Evolutionary conservation across 2,329 filamentous ascomycete genomes (phyloP).

Genomic region (Pseudonectria foliicola): DNA sequence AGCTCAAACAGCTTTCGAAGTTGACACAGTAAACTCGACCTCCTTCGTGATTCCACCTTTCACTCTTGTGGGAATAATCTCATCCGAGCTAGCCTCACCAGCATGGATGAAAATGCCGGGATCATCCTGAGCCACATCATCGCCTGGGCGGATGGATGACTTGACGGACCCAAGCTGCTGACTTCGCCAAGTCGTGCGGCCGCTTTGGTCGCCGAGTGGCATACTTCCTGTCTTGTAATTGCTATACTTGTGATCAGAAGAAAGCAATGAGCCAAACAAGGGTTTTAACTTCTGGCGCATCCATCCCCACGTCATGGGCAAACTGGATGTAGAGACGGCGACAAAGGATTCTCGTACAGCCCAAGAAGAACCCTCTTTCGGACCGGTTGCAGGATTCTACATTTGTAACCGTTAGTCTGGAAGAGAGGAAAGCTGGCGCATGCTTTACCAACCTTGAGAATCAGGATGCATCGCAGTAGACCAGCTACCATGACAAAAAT

Average conservation of each 20-base stretch:
- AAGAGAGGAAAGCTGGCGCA: not conserved
- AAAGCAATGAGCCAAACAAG: slow-evolving; percentile 12
- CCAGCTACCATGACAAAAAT: slow-evolving; percentile 1
- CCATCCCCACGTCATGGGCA: slow-evolving; percentile 1
- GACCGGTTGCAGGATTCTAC: not conserved
- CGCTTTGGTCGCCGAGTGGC: slow-evolving; percentile 14
- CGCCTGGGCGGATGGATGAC: slow-evolving; percentile 1
- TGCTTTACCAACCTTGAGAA: not conserved
- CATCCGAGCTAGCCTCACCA: slow-evolving; percentile 14
- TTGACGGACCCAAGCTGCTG: slow-evolving; percentile 7
- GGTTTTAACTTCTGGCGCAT: slow-evolving; percentile 1
- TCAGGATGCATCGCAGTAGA: not conserved
- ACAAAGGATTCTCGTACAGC: slow-evolving; percentile 1
- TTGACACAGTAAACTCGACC: slow-evolving; percentile 13
- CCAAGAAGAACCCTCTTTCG: not conserved
- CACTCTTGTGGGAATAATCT: slow-evolving; percentile 8
- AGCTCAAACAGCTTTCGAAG: too few relatives aligned
- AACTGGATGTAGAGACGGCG: not conserved
- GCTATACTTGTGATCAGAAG: slow-evolving; percentile 16
- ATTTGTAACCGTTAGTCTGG: not conserved
- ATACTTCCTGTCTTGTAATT: slow-evolving; percentile 16
- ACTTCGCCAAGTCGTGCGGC: slow-evolving; percentile 11
- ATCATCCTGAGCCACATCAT: not conserved
- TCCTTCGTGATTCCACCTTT: slow-evolving; percentile 12
- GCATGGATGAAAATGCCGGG: slow-evolving; percentile 11